These are phyloP conservation scores for Nemania diffusa DNA, from an alignment of 2,329 filamentous ascomycete species.

Conservation along the genomic window DNA sequence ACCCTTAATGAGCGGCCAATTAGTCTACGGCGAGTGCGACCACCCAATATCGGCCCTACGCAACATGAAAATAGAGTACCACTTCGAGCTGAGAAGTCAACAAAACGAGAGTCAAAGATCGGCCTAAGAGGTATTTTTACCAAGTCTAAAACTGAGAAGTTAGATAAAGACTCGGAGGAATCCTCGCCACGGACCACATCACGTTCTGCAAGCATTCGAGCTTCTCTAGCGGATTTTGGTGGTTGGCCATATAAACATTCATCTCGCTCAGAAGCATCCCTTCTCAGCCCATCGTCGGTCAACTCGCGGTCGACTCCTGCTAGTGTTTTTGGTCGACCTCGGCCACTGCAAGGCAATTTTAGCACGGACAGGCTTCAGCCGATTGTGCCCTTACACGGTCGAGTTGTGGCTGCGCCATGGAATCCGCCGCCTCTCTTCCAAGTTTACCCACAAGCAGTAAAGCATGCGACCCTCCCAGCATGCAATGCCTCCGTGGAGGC, in stretches of 20 bases:
- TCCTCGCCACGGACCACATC: conserved; percentile 47
- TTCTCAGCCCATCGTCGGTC: conserved; percentile 40
- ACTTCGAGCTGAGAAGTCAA: conserved; percentile 56
- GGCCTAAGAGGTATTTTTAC: conserved; percentile 64
- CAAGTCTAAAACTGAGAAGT: conserved; percentile 54
- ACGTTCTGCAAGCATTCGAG: conserved; percentile 55
- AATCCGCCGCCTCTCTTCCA: conserved; percentile 83
- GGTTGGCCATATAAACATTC: conserved; percentile 55
- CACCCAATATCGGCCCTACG: conserved; percentile 51
- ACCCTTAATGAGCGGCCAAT: conserved; percentile 48
- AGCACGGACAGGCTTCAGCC: conserved; percentile 36
- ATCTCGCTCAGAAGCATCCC: conserved; percentile 52
- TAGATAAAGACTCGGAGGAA: conserved; percentile 44
- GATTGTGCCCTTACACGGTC: conserved; percentile 26
- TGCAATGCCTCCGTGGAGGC: conserved; percentile 75
- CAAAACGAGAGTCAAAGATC: conserved; percentile 62
- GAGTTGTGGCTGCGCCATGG: conserved; percentile 56
- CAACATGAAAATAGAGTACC: conserved; percentile 55
- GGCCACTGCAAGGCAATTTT: conserved; percentile 29
- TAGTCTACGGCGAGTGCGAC: conserved; percentile 52
- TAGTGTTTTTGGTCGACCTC: conserved; percentile 22
- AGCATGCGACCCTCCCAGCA: conserved; percentile 75
- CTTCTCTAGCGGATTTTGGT: conserved; percentile 59
- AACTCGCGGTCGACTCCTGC: conserved; percentile 34
- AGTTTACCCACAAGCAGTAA: conserved; percentile 85